Evolutionary conservation across 106 monocot genomes (phyloP), one percentile per base, ranked within the genome.

Genomic region (Gastrodia elata): DNA sequence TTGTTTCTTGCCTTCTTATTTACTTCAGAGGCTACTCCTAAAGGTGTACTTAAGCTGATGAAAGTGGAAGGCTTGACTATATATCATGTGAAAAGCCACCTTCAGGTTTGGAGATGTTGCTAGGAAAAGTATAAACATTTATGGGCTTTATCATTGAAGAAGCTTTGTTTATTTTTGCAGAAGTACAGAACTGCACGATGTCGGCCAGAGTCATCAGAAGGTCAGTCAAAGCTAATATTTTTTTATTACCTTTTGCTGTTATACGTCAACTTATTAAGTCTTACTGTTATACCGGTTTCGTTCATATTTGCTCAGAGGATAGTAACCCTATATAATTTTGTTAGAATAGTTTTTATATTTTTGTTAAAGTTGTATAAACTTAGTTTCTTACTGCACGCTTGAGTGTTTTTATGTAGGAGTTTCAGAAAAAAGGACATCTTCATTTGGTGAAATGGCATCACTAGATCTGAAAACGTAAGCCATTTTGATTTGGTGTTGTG

Each of bases 21-120:
- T 37, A 9, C 28, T 75, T 44, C 79, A 93, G 92, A 80, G 57
- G 92, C 94, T 70, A 95, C 94, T 59, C 94, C 94, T 34, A 95
- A 95, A 84, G 91, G 84, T 72, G 94, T 95, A 14, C 74, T 91
- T 61, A 95, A 91, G 68, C 82, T 87, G 20, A 95, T 95, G 91
- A 91, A 95, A 78, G 85, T 84, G 61, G 88, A 86, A 34, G 79
- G 85, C 8, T 80, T 95, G 80, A 95, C 94, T 2, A 95, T 95
- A 70, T 91, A 87, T 79, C 94, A 95, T 81, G 94, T 91, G 7
- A 95, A 95, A 81, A 95, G 94, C 77, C 94, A 95, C 40, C 76
- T 95, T 26, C 94, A 95, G 91, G 94, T 94, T 42, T 74, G 8
- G 33, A 69, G 3, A 27, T 72, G 71, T 34, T 36, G 36, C 25